These are phyloP conservation scores for Lepidopterella palustris DNA, from an alignment of 495 filamentous ascomycete genomes.

Conservation along the genomic window DNA sequence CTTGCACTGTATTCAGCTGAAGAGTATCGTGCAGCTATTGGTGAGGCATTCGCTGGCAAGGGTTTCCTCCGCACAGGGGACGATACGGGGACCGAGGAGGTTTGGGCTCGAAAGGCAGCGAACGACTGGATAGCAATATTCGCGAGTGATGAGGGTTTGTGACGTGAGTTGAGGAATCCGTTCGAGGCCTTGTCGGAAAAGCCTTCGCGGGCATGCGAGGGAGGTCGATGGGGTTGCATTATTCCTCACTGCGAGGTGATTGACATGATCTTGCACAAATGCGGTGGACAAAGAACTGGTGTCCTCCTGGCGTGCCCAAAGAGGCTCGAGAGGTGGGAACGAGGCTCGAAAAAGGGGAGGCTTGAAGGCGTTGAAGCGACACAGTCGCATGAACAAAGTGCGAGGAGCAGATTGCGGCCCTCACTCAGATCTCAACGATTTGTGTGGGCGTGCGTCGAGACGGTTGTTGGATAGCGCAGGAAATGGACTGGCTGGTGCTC, in stretches of 20 bases:
- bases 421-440: conserved; percentile 3
- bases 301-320: conserved; percentile 2
- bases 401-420: conserved; percentile 2
- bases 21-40: conserved; percentile 18
- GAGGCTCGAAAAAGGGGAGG: conserved; percentile 21
- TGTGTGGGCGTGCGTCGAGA: neutral
- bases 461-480: neutral
- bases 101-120: conserved; percentile 33
- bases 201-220: conserved; percentile 13
- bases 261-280: conserved; percentile 29
- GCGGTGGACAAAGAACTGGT: conserved; percentile 10
- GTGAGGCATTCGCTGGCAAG: conserved; percentile 28
- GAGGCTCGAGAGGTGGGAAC: conserved; percentile 1
- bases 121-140: conserved; percentile 33
- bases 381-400: conserved; percentile 13
- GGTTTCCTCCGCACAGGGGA: conserved; percentile 34
- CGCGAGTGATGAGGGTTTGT: conserved; percentile 29
- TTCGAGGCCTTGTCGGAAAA: conserved; percentile 1
- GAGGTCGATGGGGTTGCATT: conserved; percentile 21
- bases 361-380: conserved; percentile 12
- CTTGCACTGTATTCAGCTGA: conserved; percentile 17
- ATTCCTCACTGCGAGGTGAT: neutral
- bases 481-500: neutral
- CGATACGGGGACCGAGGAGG: conserved; percentile 27
- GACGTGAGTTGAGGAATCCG: conserved; percentile 5